Conservation (phyloP, 345 rosid genomes). For the Clarkia xantiana region DNA sequence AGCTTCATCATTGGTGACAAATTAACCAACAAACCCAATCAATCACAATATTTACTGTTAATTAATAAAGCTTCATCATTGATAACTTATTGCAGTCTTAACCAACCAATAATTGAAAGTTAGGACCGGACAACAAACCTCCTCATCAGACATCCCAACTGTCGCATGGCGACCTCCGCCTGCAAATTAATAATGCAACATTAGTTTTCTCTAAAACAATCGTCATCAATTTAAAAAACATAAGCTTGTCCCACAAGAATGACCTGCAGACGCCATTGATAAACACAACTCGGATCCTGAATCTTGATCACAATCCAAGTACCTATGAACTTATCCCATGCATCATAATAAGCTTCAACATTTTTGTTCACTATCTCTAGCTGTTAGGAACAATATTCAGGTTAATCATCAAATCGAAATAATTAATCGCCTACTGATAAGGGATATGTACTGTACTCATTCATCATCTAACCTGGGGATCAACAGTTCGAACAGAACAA, state of each 20-base stretch:
- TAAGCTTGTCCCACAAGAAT: too few species aligned
- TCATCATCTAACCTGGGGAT: constrained; percentile 64
- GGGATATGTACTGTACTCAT: neutral
- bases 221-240: neutral
- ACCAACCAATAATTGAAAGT: too few species aligned
- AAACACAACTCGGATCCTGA: constrained; percentile 78
- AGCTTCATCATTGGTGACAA: neutral
- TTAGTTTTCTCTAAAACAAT: neutral
- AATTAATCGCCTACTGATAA: neutral
- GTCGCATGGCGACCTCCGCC: constrained; percentile 95
- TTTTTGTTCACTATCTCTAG: constrained; percentile 65
- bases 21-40: too few species aligned
- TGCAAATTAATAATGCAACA: constrained; percentile 12
- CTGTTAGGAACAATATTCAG: constrained; percentile 20
- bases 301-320: constrained; percentile 86
- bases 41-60: too few species aligned
- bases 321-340: constrained; percentile 77
- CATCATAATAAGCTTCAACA: constrained; percentile 71
- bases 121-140: constrained; percentile 37
- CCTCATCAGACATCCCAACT: constrained; percentile 88
- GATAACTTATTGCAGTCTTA: too few species aligned
- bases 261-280: constrained; percentile 94
- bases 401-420: constrained; percentile 6
- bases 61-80: neutral
- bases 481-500: constrained; percentile 72